Evolutionary conservation across 1,284 basidiomycete species (phyloP).

Genomic region (Caloboletus firmus): DNA sequence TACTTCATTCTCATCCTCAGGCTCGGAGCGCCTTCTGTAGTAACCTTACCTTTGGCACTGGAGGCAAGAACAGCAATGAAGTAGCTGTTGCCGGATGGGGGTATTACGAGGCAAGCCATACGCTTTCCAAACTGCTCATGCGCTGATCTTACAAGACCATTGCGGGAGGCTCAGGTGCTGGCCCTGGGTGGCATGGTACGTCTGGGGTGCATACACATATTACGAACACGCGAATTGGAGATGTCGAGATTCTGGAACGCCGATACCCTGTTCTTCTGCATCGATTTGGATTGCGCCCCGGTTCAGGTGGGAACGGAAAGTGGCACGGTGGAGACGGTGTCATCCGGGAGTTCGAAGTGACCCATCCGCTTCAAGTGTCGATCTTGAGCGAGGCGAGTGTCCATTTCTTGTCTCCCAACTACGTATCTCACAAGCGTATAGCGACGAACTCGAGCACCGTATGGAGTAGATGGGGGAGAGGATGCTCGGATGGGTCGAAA

Average conservation of each 20-base stretch:
- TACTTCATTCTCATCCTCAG: not conserved
- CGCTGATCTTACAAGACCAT: constrained; percentile 64
- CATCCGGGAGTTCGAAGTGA: constrained; percentile 85
- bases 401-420: not conserved
- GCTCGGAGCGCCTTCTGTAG: constrained; percentile 39
- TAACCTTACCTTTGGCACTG: constrained; percentile 89
- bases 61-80: constrained; percentile 83
- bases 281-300: constrained; percentile 76
- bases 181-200: constrained; percentile 87
- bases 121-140: not conserved
- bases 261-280: constrained; percentile 87
- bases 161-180: constrained; percentile 91
- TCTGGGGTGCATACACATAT: constrained; percentile 89
- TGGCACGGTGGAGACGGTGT: constrained; percentile 88
- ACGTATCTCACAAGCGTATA: constrained; percentile 32
- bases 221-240: constrained; percentile 92
- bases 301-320: constrained; percentile 77
- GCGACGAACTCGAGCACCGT: constrained; percentile 86
- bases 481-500: constrained; percentile 79
- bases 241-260: constrained; percentile 90
- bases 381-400: constrained; percentile 75
- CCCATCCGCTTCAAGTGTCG: constrained; percentile 83
- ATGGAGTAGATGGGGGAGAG: constrained; percentile 86
- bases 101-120: constrained; percentile 77
- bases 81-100: constrained; percentile 84